Evolutionary conservation across 2,329 filamentous ascomycete species (phyloP).

Genomic region (Paecilomyces sp.): DNA sequence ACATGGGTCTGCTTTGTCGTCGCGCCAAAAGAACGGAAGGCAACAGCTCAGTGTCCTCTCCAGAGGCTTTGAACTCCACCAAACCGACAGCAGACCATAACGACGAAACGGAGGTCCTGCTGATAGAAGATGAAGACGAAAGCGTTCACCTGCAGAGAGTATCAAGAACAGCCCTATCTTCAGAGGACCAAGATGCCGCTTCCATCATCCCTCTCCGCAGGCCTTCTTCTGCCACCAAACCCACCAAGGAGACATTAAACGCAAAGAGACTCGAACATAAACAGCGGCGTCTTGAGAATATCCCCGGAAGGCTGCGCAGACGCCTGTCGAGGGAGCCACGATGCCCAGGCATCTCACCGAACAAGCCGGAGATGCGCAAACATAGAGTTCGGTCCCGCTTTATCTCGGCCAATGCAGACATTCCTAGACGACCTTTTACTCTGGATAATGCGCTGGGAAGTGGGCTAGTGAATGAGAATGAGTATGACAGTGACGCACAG

Average conservation of each 20-base stretch:
- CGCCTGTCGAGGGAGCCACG: slow-evolving; percentile 26
- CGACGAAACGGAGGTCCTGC: background rate
- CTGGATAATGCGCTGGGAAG: slow-evolving; percentile 18
- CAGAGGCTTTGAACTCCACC: background rate
- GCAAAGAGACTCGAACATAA: background rate
- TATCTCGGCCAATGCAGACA: slow-evolving; percentile 10
- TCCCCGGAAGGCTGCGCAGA: slow-evolving; percentile 18
- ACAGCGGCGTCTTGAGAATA: background rate
- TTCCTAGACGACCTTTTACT: slow-evolving; percentile 1
- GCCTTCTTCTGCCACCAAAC: background rate
- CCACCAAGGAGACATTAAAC: background rate
- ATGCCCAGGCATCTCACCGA: slow-evolving; percentile 8
- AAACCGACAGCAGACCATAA: background rate
- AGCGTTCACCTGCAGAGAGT: background rate
- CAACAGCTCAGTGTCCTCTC: background rate
- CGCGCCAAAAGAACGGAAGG: background rate
- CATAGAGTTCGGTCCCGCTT: slow-evolving; percentile 8
- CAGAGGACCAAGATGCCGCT: background rate
- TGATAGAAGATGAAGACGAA: background rate
- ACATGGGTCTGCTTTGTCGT: background rate
- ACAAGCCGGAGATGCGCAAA: slow-evolving; percentile 5
- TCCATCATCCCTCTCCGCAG: background rate
- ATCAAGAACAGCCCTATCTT: background rate
- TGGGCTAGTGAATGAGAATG: slow-evolving; percentile 30
- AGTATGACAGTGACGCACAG: slow-evolving; percentile 37